phyloP scores from a whole-genome alignment of 805 yeast species.

The Saccharomycopsis fermentans region DNA sequence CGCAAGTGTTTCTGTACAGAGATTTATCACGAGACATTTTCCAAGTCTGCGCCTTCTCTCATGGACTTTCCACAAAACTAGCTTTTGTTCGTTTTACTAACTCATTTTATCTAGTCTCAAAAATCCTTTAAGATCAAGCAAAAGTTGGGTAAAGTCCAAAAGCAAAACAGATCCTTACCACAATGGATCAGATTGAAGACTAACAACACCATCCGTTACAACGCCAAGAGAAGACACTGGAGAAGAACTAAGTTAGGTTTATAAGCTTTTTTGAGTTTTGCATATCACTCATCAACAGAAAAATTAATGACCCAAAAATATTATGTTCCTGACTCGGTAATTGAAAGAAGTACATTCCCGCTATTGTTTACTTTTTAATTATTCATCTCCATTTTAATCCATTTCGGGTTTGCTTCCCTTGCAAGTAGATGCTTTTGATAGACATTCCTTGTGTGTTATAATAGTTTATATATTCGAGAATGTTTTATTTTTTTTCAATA shows the following conservation, averaged over 20 bases:
- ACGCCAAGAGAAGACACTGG: constrained; percentile 99
- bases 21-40: too few relatives aligned
- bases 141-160: constrained; percentile 97
- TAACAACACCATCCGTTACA: constrained; percentile 94
- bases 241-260: constrained; percentile 98
- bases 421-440: neutral
- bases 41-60: too few relatives aligned
- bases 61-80: too few relatives aligned
- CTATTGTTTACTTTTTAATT: neutral
- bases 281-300: constrained; percentile 10
- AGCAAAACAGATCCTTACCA: constrained; percentile 99
- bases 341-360: neutral
- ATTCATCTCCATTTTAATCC: neutral
- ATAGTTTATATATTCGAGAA: neutral
- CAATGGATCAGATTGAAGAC: constrained; percentile 99
- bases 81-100: too few relatives aligned
- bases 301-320: constrained; percentile 11
- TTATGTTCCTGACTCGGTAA: neutral
- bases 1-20: too few relatives aligned
- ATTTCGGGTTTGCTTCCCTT: neutral
- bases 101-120: constrained; percentile 49
- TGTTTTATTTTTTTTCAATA: neutral
- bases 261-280: constrained; percentile 35
- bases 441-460: neutral
- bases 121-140: constrained; percentile 95